Evolutionary conservation across 306 rosid species (phyloP), one percentile per base, ranked within the genome.

Genomic region (Gastrolobium villosum): DNA sequence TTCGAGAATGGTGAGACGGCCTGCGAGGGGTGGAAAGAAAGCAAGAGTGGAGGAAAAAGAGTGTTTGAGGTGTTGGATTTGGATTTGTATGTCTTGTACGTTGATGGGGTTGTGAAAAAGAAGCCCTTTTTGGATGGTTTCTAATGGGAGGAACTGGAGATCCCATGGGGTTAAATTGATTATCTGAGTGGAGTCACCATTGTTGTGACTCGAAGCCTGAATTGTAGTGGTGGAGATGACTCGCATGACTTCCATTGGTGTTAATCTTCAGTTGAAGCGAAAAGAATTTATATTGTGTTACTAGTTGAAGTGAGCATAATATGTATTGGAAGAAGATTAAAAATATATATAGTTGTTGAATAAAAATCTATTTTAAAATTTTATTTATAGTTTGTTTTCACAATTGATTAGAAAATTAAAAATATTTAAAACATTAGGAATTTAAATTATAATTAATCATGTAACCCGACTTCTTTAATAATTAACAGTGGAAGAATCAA

Each of bases 1-100:
- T 7, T 55, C 20, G 1, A 26, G 7, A 1, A 55, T n/a, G 14
- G 5, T 11, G 5, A 83, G 79, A 63, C 72, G 76, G 30, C 85
- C 85, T 3, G 72, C 40, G 0, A 84, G 72, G 4, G 76, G 79
- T 11, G 50, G 39, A 53, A 75, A 84, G 46, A 62, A 62, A 7
- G 50, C 14, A 0, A 79, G 43, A 5, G 82, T 40, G 7, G 20
- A 9, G 6, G 84, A 75, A 15, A 80, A 64, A 2, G 87, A 35
- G 62, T 5, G 2, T 30, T 74, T 59, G 0, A 77, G 70, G 44
- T 37, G 65, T 2, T 63, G 39, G 35, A 62, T 52, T 11, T 45
- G 70, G 28, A 39, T 62, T 9, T 4, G 3, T 6, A 14, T 7
- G 37, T 40, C 7, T 20, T 5, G 10, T 34, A 57, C 1, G 36